Evolutionary conservation across 1,139 yeast genomes (phyloP).

Genomic region (Candida pseudoviswanathii): DNA sequence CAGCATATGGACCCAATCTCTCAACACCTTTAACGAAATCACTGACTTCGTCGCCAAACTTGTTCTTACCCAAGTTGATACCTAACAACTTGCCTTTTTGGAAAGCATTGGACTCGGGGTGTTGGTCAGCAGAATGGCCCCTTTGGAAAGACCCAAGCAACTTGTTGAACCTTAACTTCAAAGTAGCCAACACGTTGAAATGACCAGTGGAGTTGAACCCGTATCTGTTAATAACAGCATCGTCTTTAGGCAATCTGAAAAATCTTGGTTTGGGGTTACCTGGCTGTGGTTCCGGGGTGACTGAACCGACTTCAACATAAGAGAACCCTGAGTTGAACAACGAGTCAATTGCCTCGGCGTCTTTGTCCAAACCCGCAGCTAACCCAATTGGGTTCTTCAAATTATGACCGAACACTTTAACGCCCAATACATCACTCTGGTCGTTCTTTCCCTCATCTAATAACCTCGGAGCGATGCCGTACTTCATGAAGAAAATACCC

Average conservation of each 20-base stretch:
- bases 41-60: constrained; percentile 82
- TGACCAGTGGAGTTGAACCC: constrained; percentile 96
- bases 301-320: constrained; percentile 90
- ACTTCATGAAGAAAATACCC: constrained; percentile 70
- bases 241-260: constrained; percentile 81
- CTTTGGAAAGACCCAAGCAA: constrained; percentile 26
- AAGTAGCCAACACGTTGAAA: constrained; percentile 63
- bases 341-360: constrained; percentile 91
- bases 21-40: constrained; percentile 87
- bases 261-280: constrained; percentile 93
- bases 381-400: constrained; percentile 82
- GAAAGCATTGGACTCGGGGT: constrained; percentile 55
- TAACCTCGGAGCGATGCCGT: constrained; percentile 67
- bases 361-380: constrained; percentile 96
- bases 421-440: constrained; percentile 57
- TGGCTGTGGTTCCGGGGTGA: constrained; percentile 90
- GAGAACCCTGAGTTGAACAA: constrained; percentile 80
- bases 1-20: constrained; percentile 81
- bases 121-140: constrained; percentile 24
- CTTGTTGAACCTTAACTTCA: constrained; percentile 60
- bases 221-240: constrained; percentile 89
- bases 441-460: constrained; percentile 46
- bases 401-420: constrained; percentile 62
- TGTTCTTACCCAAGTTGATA: constrained; percentile 88
- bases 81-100: constrained; percentile 69